Percentiles rank a stretch among this genome's conserved stretches.
phyloP scores from a whole-genome alignment of 106 monocot genomes.

The Apostasia shenzhenica region DNA sequence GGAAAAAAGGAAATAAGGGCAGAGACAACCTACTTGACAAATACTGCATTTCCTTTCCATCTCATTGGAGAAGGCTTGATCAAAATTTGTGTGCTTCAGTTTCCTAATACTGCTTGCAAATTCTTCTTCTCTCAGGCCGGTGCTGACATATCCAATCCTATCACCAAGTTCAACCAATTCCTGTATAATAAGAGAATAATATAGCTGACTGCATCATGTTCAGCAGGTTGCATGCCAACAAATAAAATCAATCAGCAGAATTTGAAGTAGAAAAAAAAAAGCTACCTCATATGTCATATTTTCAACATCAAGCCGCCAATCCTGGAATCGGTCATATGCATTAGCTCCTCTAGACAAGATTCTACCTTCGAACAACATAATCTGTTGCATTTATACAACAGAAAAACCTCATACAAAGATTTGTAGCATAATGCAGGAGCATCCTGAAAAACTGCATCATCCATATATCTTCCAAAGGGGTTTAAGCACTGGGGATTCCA shows the following conservation, averaged over 20 bases:
- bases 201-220: too few species aligned
- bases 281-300: slow-evolving; percentile 14
- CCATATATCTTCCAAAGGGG: too few species aligned
- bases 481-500: too few species aligned
- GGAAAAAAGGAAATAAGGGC: not conserved
- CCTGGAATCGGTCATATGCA: slow-evolving; percentile 3
- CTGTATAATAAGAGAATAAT: slow-evolving; percentile 19
- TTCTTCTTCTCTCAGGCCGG: slow-evolving; percentile 81
- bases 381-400: not conserved
- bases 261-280: not conserved
- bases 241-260: not conserved
- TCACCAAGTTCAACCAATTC: slow-evolving; percentile 83
- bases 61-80: slow-evolving; percentile 24
- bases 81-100: slow-evolving; percentile 32
- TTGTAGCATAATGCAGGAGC: too few species aligned
- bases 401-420: too few species aligned
- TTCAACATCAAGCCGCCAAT: slow-evolving; percentile 11
- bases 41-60: slow-evolving; percentile 66
- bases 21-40: slow-evolving; percentile 51
- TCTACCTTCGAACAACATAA: slow-evolving; percentile 2
- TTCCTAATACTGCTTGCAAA: slow-evolving; percentile 41
- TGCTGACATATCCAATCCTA: slow-evolving; percentile 78
- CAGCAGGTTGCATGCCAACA: too few species aligned
- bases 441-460: too few species aligned
- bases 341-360: not conserved